Conservation (phyloP, 2,329 filamentous ascomycete genomes). For the Aureobasidium sp. region DNA sequence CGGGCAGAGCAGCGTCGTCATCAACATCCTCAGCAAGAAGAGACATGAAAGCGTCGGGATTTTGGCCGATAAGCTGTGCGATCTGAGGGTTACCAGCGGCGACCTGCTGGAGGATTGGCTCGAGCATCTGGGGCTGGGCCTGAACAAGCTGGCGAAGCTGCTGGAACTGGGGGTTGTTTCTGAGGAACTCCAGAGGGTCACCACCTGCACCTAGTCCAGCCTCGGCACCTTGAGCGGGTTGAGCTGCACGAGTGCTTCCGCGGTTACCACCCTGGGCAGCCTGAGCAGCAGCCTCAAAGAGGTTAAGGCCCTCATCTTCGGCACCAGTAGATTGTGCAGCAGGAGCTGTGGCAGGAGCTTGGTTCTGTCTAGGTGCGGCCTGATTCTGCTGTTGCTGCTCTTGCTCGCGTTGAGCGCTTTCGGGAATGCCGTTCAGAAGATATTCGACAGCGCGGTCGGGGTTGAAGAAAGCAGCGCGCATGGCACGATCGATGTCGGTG, state of each 20-base stretch:
- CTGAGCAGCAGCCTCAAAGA: slow-evolving; percentile 88
- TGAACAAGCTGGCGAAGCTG: slow-evolving; percentile 95
- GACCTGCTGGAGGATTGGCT: slow-evolving; percentile 94
- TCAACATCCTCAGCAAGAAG: slow-evolving; percentile 77
- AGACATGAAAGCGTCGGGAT: slow-evolving; percentile 88
- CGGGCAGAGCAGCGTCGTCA: slow-evolving; percentile 76
- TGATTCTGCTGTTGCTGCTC: slow-evolving; percentile 25
- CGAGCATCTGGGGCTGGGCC: slow-evolving; percentile 98
- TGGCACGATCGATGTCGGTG: slow-evolving; percentile 80
- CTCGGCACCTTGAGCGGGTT: slow-evolving; percentile 31
- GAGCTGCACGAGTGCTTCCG: slow-evolving; percentile 32
- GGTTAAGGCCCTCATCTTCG: slow-evolving; percentile 64
- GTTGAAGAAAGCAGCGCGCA: slow-evolving; percentile 96
- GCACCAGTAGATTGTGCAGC: slow-evolving; percentile 35
- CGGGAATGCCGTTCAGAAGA: slow-evolving; percentile 84
- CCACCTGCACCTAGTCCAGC: slow-evolving; percentile 39
- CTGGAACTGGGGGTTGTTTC: slow-evolving; percentile 95
- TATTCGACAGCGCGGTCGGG: slow-evolving; percentile 97
- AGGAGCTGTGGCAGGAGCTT: slow-evolving; percentile 28
- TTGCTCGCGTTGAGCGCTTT: slow-evolving; percentile 67
- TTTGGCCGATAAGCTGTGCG: slow-evolving; percentile 81
- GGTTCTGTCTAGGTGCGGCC: slow-evolving; percentile 12
- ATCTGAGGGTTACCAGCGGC: slow-evolving; percentile 91
- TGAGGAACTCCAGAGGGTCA: slow-evolving; percentile 72
- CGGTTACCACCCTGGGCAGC: slow-evolving; percentile 44